Evolutionary conservation across 345 rosid genomes (phyloP).

Genomic region (Heritiera littoralis): DNA sequence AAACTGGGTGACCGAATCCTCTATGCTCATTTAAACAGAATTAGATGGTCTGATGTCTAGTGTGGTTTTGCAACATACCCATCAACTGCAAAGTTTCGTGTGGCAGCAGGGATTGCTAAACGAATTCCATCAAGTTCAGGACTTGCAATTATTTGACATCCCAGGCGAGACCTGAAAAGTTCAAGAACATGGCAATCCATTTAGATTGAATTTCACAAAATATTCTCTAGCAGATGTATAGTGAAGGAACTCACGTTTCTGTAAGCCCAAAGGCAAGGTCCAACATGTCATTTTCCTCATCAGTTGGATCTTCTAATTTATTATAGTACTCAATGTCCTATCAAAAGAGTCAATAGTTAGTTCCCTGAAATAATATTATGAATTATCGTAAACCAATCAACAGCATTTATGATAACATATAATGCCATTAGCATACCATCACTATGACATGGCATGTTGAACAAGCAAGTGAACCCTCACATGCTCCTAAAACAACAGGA

Average conservation of each 20-base stretch:
- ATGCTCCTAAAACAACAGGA: slow-evolving; percentile 59
- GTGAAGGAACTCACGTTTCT: slow-evolving; percentile 64
- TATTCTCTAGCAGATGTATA: neutral
- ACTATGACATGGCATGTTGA: slow-evolving; percentile 93
- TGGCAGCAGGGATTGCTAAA: slow-evolving; percentile 78
- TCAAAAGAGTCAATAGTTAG: slow-evolving; percentile 23
- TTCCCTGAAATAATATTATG: neutral
- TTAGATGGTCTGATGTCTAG: slow-evolving; percentile 30
- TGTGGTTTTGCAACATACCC: slow-evolving; percentile 90
- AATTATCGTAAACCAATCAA: neutral
- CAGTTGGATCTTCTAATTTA: slow-evolving; percentile 89
- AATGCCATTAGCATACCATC: slow-evolving; percentile 48
- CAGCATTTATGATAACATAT: slow-evolving; percentile 6
- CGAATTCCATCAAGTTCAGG: slow-evolving; percentile 88
- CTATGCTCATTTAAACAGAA: slow-evolving; percentile 19
- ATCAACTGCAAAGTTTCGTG: slow-evolving; percentile 88
- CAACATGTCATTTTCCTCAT: slow-evolving; percentile 98
- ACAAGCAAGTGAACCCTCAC: slow-evolving; percentile 95
- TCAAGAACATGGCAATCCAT: slow-evolving; percentile 6
- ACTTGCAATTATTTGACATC: slow-evolving; percentile 79
- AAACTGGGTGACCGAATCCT: slow-evolving; percentile 33
- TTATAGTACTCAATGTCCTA: slow-evolving; percentile 79
- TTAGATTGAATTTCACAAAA: neutral
- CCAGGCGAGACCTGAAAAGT: slow-evolving; percentile 71
- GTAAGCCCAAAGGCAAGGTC: slow-evolving; percentile 94